Conservation (phyloP, 1,284 basidiomycete genomes). For the Cystobasidiaceae sp. region DNA sequence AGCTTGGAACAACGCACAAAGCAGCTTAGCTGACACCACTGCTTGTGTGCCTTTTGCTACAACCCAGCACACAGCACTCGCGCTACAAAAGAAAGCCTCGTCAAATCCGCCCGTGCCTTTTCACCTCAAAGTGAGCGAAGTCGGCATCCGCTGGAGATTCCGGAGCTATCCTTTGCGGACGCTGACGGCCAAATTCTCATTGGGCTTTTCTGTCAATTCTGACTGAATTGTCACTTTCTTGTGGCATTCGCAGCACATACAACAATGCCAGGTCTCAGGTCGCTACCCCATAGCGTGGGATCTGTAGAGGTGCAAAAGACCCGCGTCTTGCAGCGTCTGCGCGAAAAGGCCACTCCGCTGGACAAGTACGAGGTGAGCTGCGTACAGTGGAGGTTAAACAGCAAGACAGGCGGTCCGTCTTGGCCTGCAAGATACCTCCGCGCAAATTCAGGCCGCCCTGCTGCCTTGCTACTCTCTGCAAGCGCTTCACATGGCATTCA, state of each 20-base stretch:
- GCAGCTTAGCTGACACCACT: too few relatives aligned
- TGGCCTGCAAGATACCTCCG: too few relatives aligned
- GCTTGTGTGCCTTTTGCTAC: too few relatives aligned
- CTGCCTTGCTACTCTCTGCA: too few relatives aligned
- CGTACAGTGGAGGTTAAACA: neutral
- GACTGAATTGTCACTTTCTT: neutral
- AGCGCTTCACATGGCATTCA: too few relatives aligned
- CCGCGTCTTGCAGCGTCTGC: constrained; percentile 22
- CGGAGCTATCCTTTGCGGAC: too few relatives aligned
- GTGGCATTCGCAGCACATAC: neutral
- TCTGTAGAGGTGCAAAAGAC: constrained; percentile 29
- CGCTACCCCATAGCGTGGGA: constrained; percentile 19
- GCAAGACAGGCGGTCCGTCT: too few relatives aligned
- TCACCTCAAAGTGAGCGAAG: neutral
- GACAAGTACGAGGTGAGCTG: constrained; percentile 27
- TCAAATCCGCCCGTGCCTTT: too few relatives aligned
- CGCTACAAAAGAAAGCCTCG: too few relatives aligned
- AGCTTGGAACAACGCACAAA: too few relatives aligned
- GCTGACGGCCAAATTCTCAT: neutral
- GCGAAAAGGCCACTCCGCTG: constrained; percentile 21
- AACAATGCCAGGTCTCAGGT: constrained; percentile 23
- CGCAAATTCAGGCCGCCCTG: too few relatives aligned
- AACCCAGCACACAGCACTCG: too few relatives aligned
- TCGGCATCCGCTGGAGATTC: neutral
- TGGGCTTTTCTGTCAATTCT: neutral